Conservation (phyloP, 176 grass and related monocot species). For the barley (Hordeum vulgare) region MorexV3_pseudomolecules_assembly NC_058520.1:514952726-514953225, state of each 20-base stretch:
- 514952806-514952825: neutral
- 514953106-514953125: neutral
- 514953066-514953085: neutral
- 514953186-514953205: too few relatives aligned
- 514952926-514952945: neutral
- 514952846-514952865: neutral
- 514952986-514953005: neutral
- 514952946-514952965: conserved; percentile 11
- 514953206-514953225: too few relatives aligned
- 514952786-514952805: neutral
- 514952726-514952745: neutral
- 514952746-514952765: neutral
- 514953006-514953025: conserved; percentile 4
- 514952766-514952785: too few relatives aligned
- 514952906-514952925: neutral
- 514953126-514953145: too few relatives aligned
- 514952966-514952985: neutral
- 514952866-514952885: too few relatives aligned
- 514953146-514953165: too few relatives aligned
- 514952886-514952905: neutral
- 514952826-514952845: neutral
- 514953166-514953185: too few relatives aligned
- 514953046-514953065: neutral
- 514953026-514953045: neutral
- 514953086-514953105: neutral